Evolutionary conservation across 2,329 filamentous ascomycete genomes (phyloP), one percentile per base, ranked within the genome.

Genomic region (Cercospora sp.): DNA sequence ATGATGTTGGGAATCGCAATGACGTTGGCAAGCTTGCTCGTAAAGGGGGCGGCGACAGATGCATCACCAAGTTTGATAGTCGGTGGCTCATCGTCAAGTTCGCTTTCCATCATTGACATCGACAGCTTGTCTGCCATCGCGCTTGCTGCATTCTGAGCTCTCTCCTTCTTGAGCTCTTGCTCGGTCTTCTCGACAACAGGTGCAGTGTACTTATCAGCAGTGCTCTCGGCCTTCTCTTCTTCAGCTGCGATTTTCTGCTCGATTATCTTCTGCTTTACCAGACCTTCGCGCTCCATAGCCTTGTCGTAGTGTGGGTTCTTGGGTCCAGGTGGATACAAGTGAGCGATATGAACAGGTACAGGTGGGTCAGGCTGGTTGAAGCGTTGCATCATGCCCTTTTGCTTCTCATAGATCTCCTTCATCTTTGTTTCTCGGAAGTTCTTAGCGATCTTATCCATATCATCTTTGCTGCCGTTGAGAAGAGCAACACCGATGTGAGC

Each of bases 331-430:
- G 95, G 94, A 80, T 96, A 99, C 31, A 99, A 84, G 78, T 99
- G 95, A 30, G 95, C 95, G 74, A 99, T 97, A 75, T 93, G 84
- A 68, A 90, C 83, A n/a, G 95, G 95, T 1, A 98, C 91, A 0
- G 95, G 95, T n/a, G 95, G 95, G 1, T 89, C 80, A 13, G 94
- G 92, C 80, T 97, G 94, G 79, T 96, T 97, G 86, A 98, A 99
- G 71, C 94, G 89, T 77, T 91, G 87, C 92, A 99, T 97, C 79
- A 99, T 86, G 58, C 89, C 84, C 66, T 91, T 87, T 80, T 99
- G 95, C 85, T 99, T 98, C 83, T 98, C 93, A 79, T 99, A 99
- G 72, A 99, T 88, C 72, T 97, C 94, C 86, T 97, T 98, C 92
- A 99, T 96, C 85, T 93, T 96, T 48, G 91, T 96, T 80, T 93